Percentiles rank a stretch among this genome's conserved stretches.
Evolutionary conservation across 2,329 filamentous ascomycete species (phyloP).

Genomic region (Xylaria arbuscula): DNA sequence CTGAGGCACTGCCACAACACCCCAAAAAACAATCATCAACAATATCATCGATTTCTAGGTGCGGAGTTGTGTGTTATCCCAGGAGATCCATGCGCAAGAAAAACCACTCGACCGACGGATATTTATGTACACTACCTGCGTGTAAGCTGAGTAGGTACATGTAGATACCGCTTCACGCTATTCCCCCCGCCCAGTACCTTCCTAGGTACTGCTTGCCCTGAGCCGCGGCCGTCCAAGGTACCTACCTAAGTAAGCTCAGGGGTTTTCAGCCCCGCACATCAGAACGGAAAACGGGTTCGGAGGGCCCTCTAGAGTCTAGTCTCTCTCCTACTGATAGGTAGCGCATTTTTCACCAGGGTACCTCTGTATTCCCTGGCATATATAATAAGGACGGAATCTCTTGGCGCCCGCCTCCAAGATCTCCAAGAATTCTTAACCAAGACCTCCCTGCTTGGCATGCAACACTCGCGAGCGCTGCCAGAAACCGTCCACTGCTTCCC

Average conservation of each 20-base stretch:
- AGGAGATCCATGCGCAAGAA: not conserved
- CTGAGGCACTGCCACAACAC: no score
- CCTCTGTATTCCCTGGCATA: slow-evolving; percentile 1
- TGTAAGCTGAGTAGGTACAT: no score
- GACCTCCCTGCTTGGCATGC: slow-evolving; percentile 49
- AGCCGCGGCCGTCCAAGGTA: slow-evolving; percentile 1
- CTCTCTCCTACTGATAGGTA: slow-evolving; percentile 7
- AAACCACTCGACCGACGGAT: no score
- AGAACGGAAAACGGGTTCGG: slow-evolving; percentile 19
- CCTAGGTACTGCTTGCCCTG: not conserved
- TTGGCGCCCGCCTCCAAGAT: slow-evolving; percentile 45
- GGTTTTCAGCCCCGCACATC: slow-evolving; percentile 29
- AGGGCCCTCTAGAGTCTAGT: slow-evolving; percentile 19
- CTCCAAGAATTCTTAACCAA: slow-evolving; percentile 44
- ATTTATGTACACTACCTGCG: no score
- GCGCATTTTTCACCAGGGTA: not conserved
- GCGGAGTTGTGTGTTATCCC: not conserved
- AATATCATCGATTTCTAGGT: no score
- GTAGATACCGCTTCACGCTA: not conserved
- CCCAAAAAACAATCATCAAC: no score
- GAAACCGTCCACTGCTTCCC: slow-evolving; percentile 38
- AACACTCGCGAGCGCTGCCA: slow-evolving; percentile 46
- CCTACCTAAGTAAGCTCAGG: not conserved
- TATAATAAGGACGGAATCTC: slow-evolving; percentile 43
- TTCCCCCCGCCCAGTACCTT: not conserved